These are phyloP conservation scores for Cladophialophora psammophila DNA, from an alignment of 2,329 filamentous ascomycete species.

Conservation along the genomic window DNA sequence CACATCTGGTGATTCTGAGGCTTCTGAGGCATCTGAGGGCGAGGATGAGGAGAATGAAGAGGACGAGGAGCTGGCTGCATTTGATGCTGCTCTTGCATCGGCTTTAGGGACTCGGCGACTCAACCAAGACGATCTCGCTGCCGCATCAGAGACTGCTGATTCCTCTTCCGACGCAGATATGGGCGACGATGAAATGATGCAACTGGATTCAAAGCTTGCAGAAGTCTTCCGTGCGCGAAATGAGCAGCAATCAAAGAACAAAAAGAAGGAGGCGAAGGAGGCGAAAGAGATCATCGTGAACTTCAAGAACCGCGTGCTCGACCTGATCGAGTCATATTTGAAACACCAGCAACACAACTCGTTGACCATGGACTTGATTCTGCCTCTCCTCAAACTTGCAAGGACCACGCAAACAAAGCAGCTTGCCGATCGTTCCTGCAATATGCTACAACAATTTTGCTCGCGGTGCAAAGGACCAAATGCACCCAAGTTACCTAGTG, in stretches of 20 bases:
- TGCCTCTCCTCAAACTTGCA: constrained; percentile 78
- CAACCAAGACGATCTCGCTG: constrained; percentile 63
- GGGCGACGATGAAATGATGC: constrained; percentile 95
- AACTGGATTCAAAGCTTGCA: constrained; percentile 79
- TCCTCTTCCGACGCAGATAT: constrained; percentile 75
- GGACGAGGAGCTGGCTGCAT: constrained; percentile 63
- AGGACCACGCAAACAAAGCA: constrained; percentile 79
- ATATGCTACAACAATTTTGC: constrained; percentile 75
- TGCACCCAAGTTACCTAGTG: constrained; percentile 58
- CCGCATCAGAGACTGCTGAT: constrained; percentile 62
- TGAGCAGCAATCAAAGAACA: constrained; percentile 63
- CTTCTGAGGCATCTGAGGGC: constrained; percentile 47
- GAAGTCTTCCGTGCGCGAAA: constrained; percentile 83
- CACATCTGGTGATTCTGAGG: constrained; percentile 51
- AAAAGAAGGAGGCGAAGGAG: constrained; percentile 84
- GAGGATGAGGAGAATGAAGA: constrained; percentile 51
- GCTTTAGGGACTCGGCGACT: constrained; percentile 74
- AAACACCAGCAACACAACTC: constrained; percentile 76
- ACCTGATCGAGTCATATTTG: constrained; percentile 84
- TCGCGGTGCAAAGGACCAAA: constrained; percentile 65
- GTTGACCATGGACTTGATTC: constrained; percentile 72
- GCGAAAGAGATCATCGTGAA: constrained; percentile 88
- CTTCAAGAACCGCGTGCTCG: constrained; percentile 93
- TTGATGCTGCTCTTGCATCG: constrained; percentile 78
- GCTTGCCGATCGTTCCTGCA: constrained; percentile 74